These are phyloP conservation scores for Cyberlindnera americana DNA, from an alignment of 805 yeast species.

Conservation along the genomic window DNA sequence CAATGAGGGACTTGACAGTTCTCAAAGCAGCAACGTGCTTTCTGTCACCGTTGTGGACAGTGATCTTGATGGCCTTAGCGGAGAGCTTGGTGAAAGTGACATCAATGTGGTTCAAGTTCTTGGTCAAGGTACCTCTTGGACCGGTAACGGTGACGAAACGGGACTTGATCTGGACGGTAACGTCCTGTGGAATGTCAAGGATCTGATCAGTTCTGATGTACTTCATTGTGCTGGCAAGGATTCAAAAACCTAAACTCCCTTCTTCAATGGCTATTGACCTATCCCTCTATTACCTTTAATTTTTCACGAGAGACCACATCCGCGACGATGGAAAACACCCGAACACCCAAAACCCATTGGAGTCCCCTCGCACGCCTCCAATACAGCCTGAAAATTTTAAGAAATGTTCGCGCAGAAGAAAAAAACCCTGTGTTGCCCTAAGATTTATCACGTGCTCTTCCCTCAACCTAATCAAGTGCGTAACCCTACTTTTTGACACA, in stretches of 20 bases:
- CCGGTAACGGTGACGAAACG: conserved; percentile 89
- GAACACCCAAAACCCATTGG: too few relatives aligned
- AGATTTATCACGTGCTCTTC: conserved; percentile 1
- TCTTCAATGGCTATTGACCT: not conserved
- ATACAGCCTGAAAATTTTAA: too few relatives aligned
- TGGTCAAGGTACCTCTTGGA: conserved; percentile 93
- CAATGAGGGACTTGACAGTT: conserved; percentile 93
- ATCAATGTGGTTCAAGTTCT: conserved; percentile 91
- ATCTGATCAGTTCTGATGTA: conserved; percentile 84
- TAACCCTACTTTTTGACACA: not conserved
- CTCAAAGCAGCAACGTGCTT: conserved; percentile 99
- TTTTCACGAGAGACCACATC: conserved; percentile 12
- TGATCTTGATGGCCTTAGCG: conserved; percentile 73
- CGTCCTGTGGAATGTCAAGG: conserved; percentile 89
- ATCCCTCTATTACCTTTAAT: conserved; percentile 3
- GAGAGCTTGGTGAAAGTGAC: conserved; percentile 84
- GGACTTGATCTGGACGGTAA: conserved; percentile 85
- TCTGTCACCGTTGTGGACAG: conserved; percentile 99
- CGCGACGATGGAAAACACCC: conserved; percentile 15
- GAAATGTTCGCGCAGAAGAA: too few relatives aligned
- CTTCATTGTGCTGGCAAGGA: conserved; percentile 48
- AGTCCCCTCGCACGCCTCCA: too few relatives aligned
- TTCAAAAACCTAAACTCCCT: too few relatives aligned
- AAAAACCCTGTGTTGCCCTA: conserved; percentile 7
- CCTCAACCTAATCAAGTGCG: too few relatives aligned